Conservation (phyloP, 2,329 filamentous ascomycete genomes). For the Karstenula rhodostoma region DNA sequence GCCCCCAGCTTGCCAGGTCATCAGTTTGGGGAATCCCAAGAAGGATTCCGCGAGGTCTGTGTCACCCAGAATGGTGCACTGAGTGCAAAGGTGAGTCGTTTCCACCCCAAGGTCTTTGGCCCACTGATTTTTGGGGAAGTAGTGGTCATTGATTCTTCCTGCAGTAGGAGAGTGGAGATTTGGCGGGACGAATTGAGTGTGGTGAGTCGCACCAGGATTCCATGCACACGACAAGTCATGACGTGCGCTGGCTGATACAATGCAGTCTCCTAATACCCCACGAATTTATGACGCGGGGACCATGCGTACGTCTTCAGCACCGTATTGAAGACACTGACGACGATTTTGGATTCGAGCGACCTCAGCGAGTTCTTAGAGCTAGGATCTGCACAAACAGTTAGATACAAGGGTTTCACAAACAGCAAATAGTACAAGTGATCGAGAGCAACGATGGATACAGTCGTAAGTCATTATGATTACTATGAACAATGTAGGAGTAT, state of each 20-base stretch:
- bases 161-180: too few species aligned
- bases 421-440: not conserved
- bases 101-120: too few species aligned
- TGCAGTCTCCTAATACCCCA: too few species aligned
- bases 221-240: too few species aligned
- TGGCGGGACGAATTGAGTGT: too few species aligned
- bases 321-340: constrained; percentile 54
- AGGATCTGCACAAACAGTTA: constrained; percentile 43
- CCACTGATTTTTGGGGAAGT: too few species aligned
- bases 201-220: too few species aligned
- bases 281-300: too few species aligned
- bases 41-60: not conserved
- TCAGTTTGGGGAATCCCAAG: not conserved
- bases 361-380: constrained; percentile 40
- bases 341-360: constrained; percentile 52
- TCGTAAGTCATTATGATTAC: not conserved
- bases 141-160: too few species aligned
- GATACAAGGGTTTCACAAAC: constrained; percentile 30
- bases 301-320: too few species aligned
- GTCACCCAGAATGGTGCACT: not conserved
- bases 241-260: too few species aligned
- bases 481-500: not conserved
- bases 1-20: not conserved
- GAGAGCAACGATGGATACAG: not conserved
- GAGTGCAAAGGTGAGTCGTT: too few species aligned